phyloP scores from a whole-genome alignment of 495 filamentous ascomycete genomes.

The Podospora bellae-mahoneyi region DNA sequence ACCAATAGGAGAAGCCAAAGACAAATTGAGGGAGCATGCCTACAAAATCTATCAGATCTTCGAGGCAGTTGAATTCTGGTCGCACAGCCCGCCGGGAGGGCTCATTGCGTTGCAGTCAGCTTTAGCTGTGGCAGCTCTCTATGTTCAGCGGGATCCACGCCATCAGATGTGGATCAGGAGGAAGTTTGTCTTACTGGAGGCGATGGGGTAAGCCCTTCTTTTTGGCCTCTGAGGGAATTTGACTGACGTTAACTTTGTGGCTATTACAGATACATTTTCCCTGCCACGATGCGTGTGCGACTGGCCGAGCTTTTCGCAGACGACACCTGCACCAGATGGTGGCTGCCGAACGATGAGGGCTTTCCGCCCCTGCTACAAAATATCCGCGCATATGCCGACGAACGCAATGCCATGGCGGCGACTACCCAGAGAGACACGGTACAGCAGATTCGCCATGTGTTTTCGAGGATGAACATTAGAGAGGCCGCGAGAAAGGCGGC shows the following conservation, averaged over 20 bases:
- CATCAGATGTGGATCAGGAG: conserved; percentile 80
- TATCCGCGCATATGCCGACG: conserved; percentile 72
- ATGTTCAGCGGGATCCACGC: conserved; percentile 66
- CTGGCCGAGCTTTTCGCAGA: conserved; percentile 71
- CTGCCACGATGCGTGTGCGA: conserved; percentile 64
- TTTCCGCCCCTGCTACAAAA: conserved; percentile 66
- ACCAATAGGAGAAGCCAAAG: conserved; percentile 47
- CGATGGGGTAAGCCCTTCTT: conserved; percentile 65
- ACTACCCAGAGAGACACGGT: conserved; percentile 65
- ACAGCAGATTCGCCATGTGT: conserved; percentile 72
- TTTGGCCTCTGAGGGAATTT: background rate
- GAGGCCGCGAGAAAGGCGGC: background rate
- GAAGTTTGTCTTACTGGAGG: conserved; percentile 76
- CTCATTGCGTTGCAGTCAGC: conserved; percentile 71
- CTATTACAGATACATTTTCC: conserved; percentile 70
- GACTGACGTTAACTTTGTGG: background rate
- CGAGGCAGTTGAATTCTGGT: conserved; percentile 72
- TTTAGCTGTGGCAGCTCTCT: conserved; percentile 71
- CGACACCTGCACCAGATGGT: conserved; percentile 71
- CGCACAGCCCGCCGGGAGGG: conserved; percentile 63
- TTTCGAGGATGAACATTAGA: conserved; percentile 47
- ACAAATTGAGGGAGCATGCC: conserved; percentile 58
- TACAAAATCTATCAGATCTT: conserved; percentile 70
- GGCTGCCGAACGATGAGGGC: conserved; percentile 79
- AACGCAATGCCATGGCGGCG: conserved; percentile 59